Base-by-base conservation (phyloP, 345 rosid genomes). In the Erysimum cheiranthoides region DNA sequence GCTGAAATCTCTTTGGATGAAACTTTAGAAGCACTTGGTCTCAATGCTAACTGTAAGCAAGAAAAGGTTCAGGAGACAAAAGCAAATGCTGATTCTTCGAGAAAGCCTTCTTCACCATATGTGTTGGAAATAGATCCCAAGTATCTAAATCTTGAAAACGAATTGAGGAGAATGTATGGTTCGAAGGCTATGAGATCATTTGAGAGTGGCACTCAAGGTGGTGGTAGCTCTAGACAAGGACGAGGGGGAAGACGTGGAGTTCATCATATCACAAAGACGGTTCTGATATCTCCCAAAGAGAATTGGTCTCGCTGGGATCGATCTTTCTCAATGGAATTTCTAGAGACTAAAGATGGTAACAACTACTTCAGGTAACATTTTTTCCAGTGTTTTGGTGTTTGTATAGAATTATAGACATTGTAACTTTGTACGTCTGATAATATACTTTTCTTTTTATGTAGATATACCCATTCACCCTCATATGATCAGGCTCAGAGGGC, bases 251-350 rank as follows among this genome's bases (percentile, higher is more conserved):
- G 97, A 83, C 91, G 91, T 47, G 96, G 88, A 65, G 69, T 56
- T 65, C 92, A 84, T 83, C 89, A 86, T 65, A 76, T 83, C 14
- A 87, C 90, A 31, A 93, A 87, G 82, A 88, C 93, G 31, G 69
- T 86, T 71, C 66, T 93, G 53, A 84, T 91, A 45, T 80, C 96
- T 62, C 90, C 93, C 43, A 84, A 85, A 32, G 98, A 93, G 57
- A 89, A 87, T 60, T 93, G 98, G 98, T 78, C 90, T 67, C 92
- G 91, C 3, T 93, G 96, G 97, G 98, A 93, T 71, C 90, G 92
- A 38, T 89, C 96, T 71, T 75, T 93, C 65, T 88, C 96, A 12
- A 91, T 93, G 97, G 98, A 91, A 49, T 79, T 89, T 82, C 82
- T 91, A 43, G 96, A 89, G 81, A 84, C 87, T 10, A 91, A 68